Evolutionary conservation across 495 filamentous ascomycete species (phyloP).

Genomic region (Lophiostoma macrostomum): DNA sequence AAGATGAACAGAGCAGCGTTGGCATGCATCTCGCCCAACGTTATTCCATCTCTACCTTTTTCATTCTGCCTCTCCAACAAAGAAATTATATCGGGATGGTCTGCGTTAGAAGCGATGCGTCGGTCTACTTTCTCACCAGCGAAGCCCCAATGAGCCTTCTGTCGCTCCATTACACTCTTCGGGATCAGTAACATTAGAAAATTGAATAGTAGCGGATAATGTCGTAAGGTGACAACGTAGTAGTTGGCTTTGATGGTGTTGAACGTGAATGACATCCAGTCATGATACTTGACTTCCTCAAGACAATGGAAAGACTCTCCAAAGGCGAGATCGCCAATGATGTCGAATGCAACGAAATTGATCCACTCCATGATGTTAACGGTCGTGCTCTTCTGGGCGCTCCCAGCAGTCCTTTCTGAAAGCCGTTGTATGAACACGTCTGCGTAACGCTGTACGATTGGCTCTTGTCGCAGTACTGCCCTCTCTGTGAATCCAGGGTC

Average conservation of each 20-base stretch:
- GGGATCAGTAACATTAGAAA: constrained; percentile 1
- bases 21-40: constrained; percentile 1
- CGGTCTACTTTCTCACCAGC: constrained; percentile 5
- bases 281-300: not conserved
- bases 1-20: not conserved
- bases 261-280: not conserved
- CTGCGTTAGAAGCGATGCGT: constrained; percentile 4
- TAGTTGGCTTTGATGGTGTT: no score
- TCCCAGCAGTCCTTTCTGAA: not conserved
- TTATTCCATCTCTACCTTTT: constrained; percentile 4
- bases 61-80: constrained; percentile 35
- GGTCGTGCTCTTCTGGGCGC: not conserved
- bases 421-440: not conserved
- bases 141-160: constrained; percentile 1
- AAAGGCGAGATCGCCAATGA: not conserved
- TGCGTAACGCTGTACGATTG: not conserved
- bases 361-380: not conserved
- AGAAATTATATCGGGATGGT: constrained; percentile 37
- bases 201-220: not conserved
- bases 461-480: constrained; percentile 17
- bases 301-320: not conserved
- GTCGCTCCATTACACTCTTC: not conserved
- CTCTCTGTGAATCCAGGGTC: constrained; percentile 32
- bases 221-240: not conserved
- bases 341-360: not conserved